Conservation (phyloP, 768 basidiomycete species). For the Serendipita sp. region DNA sequence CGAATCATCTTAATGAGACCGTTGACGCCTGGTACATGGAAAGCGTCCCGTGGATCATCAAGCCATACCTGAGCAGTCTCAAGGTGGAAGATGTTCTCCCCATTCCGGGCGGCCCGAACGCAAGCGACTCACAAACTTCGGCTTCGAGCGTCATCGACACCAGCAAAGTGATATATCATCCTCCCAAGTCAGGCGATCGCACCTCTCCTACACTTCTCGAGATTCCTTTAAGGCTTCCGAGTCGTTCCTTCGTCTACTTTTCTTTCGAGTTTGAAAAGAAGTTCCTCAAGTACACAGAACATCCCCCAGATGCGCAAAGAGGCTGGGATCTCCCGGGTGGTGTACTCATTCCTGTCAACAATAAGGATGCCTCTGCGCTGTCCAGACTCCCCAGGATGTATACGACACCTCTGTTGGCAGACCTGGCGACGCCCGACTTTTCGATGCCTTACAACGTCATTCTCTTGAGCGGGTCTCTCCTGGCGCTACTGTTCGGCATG, state of each 20-base stretch:
- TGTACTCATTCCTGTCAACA: constrained; percentile 26
- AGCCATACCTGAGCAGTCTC: constrained; percentile 75
- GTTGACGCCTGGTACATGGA: constrained; percentile 61
- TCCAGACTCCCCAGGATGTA: constrained; percentile 37
- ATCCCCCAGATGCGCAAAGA: constrained; percentile 87
- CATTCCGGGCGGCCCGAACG: background rate
- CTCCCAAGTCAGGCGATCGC: background rate
- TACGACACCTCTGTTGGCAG: constrained; percentile 66
- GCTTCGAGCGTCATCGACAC: background rate
- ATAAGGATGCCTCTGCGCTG: background rate
- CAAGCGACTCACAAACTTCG: background rate
- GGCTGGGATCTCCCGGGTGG: constrained; percentile 90
- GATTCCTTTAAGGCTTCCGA: constrained; percentile 51
- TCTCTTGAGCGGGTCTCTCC: constrained; percentile 82
- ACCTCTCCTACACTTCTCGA: constrained; percentile 58
- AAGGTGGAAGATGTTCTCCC: constrained; percentile 18
- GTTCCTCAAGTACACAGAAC: constrained; percentile 87
- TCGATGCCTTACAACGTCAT: constrained; percentile 99
- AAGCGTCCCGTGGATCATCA: constrained; percentile 85
- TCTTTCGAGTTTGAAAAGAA: constrained; percentile 64
- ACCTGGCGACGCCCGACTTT: constrained; percentile 97
- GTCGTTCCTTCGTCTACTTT: constrained; percentile 45
- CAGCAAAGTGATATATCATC: background rate
- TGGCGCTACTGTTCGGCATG: constrained; percentile 87
- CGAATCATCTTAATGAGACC: constrained; percentile 36